Evolutionary conservation across 345 rosid genomes (phyloP).

Genomic region (Eucalyptus erythrocorys): DNA sequence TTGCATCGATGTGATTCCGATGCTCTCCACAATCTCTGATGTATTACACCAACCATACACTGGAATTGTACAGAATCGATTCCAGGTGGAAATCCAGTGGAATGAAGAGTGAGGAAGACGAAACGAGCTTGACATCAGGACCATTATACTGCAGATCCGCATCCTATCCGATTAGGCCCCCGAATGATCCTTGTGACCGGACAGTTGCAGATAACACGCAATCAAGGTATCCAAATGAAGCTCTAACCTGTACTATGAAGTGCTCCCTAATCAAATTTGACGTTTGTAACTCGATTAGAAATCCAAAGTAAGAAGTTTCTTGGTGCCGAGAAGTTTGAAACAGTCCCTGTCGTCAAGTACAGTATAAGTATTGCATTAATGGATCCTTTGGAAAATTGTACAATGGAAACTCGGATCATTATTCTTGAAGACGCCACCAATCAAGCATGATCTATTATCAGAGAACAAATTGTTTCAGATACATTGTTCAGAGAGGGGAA

Average conservation of each 20-base stretch:
- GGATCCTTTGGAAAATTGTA: neutral
- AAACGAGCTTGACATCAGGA: neutral
- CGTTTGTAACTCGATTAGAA: neutral
- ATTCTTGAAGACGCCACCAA: neutral
- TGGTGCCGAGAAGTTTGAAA: neutral
- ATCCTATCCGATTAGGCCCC: neutral
- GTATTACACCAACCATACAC: neutral
- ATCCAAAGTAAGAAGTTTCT: neutral
- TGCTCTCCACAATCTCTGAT: neutral
- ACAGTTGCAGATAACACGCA: neutral
- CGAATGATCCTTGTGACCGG: neutral
- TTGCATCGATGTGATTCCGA: neutral
- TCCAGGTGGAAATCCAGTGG: neutral
- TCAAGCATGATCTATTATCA: neutral
- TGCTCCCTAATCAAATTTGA: neutral
- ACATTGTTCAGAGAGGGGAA: neutral
- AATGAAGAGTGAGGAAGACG: neutral
- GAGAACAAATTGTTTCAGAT: neutral
- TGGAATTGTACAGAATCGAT: neutral
- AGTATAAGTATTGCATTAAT: neutral
- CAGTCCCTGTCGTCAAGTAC: neutral
- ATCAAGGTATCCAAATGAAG: neutral
- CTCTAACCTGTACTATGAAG: neutral
- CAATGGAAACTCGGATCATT: neutral
- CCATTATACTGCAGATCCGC: no score